Evolutionary conservation across 768 basidiomycete species (phyloP), one percentile per base, ranked within the genome.

Genomic region (Boletus reticuloceps): DNA sequence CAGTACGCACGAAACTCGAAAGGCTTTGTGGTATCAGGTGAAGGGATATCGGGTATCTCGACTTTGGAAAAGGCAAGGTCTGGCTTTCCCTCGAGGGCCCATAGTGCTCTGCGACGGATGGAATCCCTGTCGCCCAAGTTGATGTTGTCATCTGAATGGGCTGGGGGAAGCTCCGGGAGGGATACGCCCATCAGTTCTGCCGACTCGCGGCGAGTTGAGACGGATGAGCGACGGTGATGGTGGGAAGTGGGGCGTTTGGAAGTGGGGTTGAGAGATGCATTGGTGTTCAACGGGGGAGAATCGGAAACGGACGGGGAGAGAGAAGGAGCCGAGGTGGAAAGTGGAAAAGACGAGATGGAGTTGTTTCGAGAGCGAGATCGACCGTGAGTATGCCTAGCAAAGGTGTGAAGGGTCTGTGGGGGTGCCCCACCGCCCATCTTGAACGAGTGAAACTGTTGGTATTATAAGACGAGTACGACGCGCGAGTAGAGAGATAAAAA

Each of bases 181-280:
- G 86, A 73, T 13, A 91, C 81, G 27, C 91, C 91, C 89, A 96
- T 94, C 65, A 96, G 76, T 64, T 95, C 94, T 17, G 91, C 88
- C 19, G 91, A 94, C 75, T 96, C 94, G 60, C 80, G 82, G 57
- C 92, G 86, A 39, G 93, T 95, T 11, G 94, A 92, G 27, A 96
- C 91, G 25, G 90, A 92, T 1, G 92, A 93, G 40, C 84, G 83
- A 46, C 94, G 89, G 14, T 83, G 80, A 63, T 95, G 94, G 62
- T 92, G 91, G 0, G 93, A 94, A 55, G 81, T 81, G 32, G 68
- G 70, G 60, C 85, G 87, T 63, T 85, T 87, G 27, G 79, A 36
- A 29, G 29, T 9, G 29, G 34, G 34, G n/a, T n/a, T n/a, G n/a
- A n/a, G n/a, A n/a, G n/a, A n/a, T 53, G 43, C 47, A 29, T 69